A percentile compares a stretch with the other conserved stretches of the same genome.
phyloP scores from a whole-genome alignment of 257 asterid genomes.

The Nicotiana benthamiana region DNA sequence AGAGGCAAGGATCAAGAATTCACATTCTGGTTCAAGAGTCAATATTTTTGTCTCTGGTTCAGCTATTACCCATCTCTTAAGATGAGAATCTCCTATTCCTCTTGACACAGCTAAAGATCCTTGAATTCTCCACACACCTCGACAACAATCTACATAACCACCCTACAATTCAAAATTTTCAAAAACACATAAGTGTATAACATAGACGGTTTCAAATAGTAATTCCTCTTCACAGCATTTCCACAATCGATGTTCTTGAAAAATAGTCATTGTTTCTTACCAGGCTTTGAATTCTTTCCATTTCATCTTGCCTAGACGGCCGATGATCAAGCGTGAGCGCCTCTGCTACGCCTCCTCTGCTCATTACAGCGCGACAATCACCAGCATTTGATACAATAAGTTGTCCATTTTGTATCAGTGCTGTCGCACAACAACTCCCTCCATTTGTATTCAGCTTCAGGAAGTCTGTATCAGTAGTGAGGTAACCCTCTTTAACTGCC shows the following conservation, averaged over 20 bases:
- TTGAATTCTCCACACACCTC: slow-evolving; percentile 81
- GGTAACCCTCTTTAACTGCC: slow-evolving; percentile 61
- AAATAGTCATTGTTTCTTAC: slow-evolving; percentile 21
- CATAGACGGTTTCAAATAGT: neutral
- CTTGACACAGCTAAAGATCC: slow-evolving; percentile 82
- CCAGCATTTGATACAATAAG: slow-evolving; percentile 76
- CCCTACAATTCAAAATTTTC: slow-evolving; percentile 31
- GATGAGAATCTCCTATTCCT: slow-evolving; percentile 71
- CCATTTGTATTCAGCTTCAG: slow-evolving; percentile 44
- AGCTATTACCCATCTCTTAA: slow-evolving; percentile 69
- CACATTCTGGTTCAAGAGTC: slow-evolving; percentile 43
- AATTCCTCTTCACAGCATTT: too few relatives aligned
- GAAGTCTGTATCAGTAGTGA: slow-evolving; percentile 56
- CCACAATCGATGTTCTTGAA: neutral
- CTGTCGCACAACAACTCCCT: slow-evolving; percentile 73
- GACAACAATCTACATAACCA: slow-evolving; percentile 72
- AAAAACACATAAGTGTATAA: too few relatives aligned
- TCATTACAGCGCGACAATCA: slow-evolving; percentile 76
- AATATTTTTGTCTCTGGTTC: slow-evolving; percentile 54
- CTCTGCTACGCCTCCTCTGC: slow-evolving; percentile 71
- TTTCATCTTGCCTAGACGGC: slow-evolving; percentile 61
- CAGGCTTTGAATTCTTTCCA: slow-evolving; percentile 47
- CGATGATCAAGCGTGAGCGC: slow-evolving; percentile 66
- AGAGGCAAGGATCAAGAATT: slow-evolving; percentile 74
- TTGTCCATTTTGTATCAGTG: slow-evolving; percentile 48